phyloP scores from a whole-genome alignment of 345 rosid genomes.

The Populus ilicifolia region DNA sequence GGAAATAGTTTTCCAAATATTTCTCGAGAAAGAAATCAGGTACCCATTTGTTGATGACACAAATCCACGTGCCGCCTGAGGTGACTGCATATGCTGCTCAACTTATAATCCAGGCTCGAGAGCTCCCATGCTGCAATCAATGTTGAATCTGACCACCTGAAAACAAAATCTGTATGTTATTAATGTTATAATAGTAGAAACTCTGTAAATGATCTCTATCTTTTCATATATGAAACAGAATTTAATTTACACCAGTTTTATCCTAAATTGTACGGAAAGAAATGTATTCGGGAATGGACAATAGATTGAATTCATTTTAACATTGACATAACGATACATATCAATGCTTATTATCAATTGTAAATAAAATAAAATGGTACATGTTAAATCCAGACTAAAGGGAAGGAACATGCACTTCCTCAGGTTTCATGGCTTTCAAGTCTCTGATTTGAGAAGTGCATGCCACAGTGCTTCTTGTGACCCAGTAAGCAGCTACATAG shows the following conservation, averaged over 20 bases:
- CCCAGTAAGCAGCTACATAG: constrained; percentile 59
- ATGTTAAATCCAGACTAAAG: constrained; percentile 20
- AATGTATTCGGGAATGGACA: neutral
- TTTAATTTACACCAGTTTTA: neutral
- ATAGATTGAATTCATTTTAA: neutral
- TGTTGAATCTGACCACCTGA: constrained; percentile 38
- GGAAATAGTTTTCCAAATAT: constrained; percentile 4
- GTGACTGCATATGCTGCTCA: constrained; percentile 36
- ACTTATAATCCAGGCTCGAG: constrained; percentile 44
- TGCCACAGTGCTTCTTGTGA: constrained; percentile 49
- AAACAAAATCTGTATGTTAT: neutral
- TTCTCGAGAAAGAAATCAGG: constrained; percentile 1
- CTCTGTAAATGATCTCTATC: neutral
- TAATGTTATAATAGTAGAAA: neutral
- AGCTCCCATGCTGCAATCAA: constrained; percentile 62
- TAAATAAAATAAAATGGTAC: constrained; percentile 6
- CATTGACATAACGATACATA: neutral
- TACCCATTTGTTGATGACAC: constrained; percentile 58
- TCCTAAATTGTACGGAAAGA: neutral
- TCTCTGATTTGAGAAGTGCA: constrained; percentile 53
- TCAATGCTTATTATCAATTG: neutral
- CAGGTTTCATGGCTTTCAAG: constrained; percentile 39
- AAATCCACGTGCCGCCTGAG: constrained; percentile 54
- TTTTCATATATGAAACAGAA: neutral
- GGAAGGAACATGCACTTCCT: constrained; percentile 61